Evolutionary conservation across 805 yeast species (phyloP), one percentile per base, ranked within the genome.

Genomic region (Clavispora fructus): DNA sequence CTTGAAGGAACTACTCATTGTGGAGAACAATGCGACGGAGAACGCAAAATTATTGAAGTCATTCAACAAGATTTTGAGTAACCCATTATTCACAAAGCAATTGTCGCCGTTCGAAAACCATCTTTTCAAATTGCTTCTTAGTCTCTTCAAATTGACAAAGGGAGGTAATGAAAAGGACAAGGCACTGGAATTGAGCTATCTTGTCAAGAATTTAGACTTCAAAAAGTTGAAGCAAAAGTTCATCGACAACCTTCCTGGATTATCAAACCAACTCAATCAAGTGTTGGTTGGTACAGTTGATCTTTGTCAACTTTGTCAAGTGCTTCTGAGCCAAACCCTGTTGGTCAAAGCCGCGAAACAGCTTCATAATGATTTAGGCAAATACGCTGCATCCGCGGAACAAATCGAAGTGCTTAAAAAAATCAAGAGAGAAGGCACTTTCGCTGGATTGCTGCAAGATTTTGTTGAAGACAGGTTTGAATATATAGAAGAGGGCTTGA

Each of bases 1-100:
- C 31, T 53, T 75, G 17, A 65, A 63, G 48, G 76, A 77, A 50
- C 54, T 76, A 10, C 55, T 78, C 4, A 47, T 77, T 12, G 65
- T 64, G 43, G 65, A 59, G 37, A 65, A 60, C 8, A 56, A 63
- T 3, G 59, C 64, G 8, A 57, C 55, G 30, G 54, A 57, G 35
- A 53, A 57, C 46, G 56, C 58, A 39, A 60, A 54, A 7, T 59
- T 57, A 16, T 45, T 67, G 31, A 57, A 58, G 44, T 19, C 48
- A 4, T 58, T 57, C 46, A 67, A 67, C 43, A 65, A 60, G 47
- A 45, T 62, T 25, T 25, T 64, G 26, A 50, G 60, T 13, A 55
- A 47, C 23, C 26, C 48, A 14, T 40, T 14, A 12, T 41, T 41
- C 26, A 40, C 42, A 7, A 25, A 28, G 7, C 49, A 56, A 13